Base-by-base conservation (phyloP, 139 green algal species). In the Picochlorum sp. region DNA sequence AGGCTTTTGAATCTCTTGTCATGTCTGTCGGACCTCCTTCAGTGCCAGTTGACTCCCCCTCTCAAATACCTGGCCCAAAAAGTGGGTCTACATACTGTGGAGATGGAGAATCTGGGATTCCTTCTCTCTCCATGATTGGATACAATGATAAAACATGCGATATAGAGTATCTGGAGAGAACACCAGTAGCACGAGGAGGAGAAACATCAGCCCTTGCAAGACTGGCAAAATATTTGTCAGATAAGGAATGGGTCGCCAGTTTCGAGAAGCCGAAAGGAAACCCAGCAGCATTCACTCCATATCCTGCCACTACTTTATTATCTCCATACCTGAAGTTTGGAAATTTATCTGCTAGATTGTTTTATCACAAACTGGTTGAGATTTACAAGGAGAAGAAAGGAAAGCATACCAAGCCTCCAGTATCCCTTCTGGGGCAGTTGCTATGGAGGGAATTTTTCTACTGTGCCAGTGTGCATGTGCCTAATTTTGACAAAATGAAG, bases 261-360 rank as follows among this genome's bases (percentile, higher is more conserved):
- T 95, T 95, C 75, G 82, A 93, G 51, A 96, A 96, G 72, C 88
- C 88, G 25, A 82, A 89, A 35, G 86, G 80, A 8, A 76, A 95
- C 62, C 88, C 88, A 16, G 63, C 74, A 4, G 74, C 76, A n/a
- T 93, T 90, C n/a, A 25, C 70, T 12, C 31, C 31, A 18, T 56
- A 72, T 51, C 85, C 85, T 4, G 70, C 85, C 56, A 95, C 86
- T 35, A 94, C 85, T 10, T 82, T 89, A 39, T 82, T 96, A 26
- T 88, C 75, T 24, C 89, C 88, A 10, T 89, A 95, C 78, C 78
- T 96, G 35, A 93, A 94, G 63, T 85, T 86, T 59, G 80, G 80
- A 10, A 84, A 75, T 61, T 52, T 82, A 3, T 78, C 64, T 20
- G 22, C 69, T 2, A 68, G 74, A 7, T 53, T 81, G 2, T 79